Conservation (phyloP, 495 filamentous ascomycete species). For the Jackrogersella minutella region DNA sequence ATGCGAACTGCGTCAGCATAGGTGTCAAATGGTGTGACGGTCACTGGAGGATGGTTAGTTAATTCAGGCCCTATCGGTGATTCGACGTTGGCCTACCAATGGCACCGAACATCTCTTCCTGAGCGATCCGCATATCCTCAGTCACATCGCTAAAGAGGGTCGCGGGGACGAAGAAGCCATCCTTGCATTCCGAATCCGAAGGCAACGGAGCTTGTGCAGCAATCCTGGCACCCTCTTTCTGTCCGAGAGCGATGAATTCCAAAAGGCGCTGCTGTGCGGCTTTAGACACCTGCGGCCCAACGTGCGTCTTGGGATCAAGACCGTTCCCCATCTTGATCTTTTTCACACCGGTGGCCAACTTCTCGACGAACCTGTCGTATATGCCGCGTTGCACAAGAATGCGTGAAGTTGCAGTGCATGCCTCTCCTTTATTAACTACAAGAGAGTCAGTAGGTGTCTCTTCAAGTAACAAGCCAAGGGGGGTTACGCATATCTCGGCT, state of each 20-base stretch:
- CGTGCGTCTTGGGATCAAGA: slow-evolving; percentile 13
- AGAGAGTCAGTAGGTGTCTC: neutral
- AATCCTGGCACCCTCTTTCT: slow-evolving; percentile 69
- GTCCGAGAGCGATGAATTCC: slow-evolving; percentile 68
- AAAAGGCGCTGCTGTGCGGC: slow-evolving; percentile 50
- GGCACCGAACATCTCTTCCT: slow-evolving; percentile 74
- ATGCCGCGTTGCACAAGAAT: slow-evolving; percentile 15
- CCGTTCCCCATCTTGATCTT: slow-evolving; percentile 20
- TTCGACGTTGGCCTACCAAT: slow-evolving; percentile 51
- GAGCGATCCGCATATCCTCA: slow-evolving; percentile 68
- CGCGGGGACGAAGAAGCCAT: slow-evolving; percentile 66
- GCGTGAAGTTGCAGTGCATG: slow-evolving; percentile 13
- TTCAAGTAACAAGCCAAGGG: no score
- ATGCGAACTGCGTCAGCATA: slow-evolving; percentile 44
- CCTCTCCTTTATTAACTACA: slow-evolving; percentile 18
- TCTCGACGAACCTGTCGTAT: slow-evolving; percentile 14
- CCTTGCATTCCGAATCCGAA: slow-evolving; percentile 66
- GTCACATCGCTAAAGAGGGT: slow-evolving; percentile 71
- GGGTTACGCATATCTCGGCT: no score
- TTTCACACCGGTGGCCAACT: slow-evolving; percentile 10
- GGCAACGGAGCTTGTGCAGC: slow-evolving; percentile 47
- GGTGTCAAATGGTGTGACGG: slow-evolving; percentile 44
- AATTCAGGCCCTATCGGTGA: neutral
- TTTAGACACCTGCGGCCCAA: slow-evolving; percentile 16
- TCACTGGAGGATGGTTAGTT: slow-evolving; percentile 2